A percentile compares a stretch with the other conserved stretches of the same genome.
These are phyloP conservation scores for Tricholoma sp. DNA, from an alignment of 768 basidiomycete species.

Conservation along the genomic window DNA sequence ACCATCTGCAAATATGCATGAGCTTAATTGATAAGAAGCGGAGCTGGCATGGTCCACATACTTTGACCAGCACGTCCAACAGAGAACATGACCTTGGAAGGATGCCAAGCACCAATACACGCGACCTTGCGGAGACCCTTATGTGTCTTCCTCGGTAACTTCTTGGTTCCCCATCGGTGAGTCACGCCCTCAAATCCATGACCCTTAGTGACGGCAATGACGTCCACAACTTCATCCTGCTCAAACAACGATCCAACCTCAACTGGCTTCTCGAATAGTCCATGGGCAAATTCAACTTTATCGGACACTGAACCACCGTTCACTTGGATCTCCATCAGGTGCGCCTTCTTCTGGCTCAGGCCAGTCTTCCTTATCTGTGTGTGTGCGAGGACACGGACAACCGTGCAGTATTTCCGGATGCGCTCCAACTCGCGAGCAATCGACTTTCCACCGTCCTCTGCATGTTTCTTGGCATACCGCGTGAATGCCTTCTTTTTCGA, in stretches of 20 bases:
- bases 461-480: conserved; percentile 98
- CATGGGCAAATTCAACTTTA: conserved; percentile 95
- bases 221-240: conserved; percentile 93
- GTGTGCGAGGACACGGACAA: conserved; percentile 98
- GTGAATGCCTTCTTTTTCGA: conserved; percentile 99
- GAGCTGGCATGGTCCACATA: conserved; percentile 36
- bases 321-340: conserved; percentile 99
- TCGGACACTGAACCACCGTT: conserved; percentile 95
- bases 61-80: conserved; percentile 99
- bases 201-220: conserved; percentile 98
- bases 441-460: conserved; percentile 90
- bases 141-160: conserved; percentile 98
- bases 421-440: conserved; percentile 95
- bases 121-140: conserved; percentile 99
- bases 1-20: conserved; percentile 51
- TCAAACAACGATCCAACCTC: conserved; percentile 86
- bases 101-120: conserved; percentile 98
- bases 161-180: conserved; percentile 99
- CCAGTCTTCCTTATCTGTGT: conserved; percentile 98
- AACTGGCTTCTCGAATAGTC: conserved; percentile 94
- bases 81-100: conserved; percentile 99
- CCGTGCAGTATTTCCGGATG: conserved; percentile 99
- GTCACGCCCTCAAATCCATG: conserved; percentile 99
- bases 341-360: conserved; percentile 98
- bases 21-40: conserved; percentile 1